phyloP scores from a whole-genome alignment of 768 basidiomycete genomes.

The Ramaria rubella region DNA sequence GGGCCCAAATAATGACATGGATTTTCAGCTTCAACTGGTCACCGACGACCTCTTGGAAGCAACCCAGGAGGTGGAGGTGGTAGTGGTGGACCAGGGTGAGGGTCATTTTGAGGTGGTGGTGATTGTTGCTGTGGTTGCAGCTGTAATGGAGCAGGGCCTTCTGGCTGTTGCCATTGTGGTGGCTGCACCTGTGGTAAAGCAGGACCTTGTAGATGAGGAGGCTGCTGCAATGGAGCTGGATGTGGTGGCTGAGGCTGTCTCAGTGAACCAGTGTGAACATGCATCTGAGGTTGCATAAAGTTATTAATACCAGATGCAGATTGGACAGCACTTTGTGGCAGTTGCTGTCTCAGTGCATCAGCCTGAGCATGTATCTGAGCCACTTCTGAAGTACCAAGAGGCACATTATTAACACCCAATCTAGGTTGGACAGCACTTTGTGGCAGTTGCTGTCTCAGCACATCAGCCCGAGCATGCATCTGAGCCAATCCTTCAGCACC shows the following conservation, averaged over 20 bases:
- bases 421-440: too few species aligned
- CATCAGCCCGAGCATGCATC: too few species aligned
- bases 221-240: not conserved
- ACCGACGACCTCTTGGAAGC: not conserved
- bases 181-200: too few species aligned
- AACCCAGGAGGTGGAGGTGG: not conserved
- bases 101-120: not conserved
- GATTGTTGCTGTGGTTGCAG: not conserved
- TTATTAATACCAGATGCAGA: not conserved
- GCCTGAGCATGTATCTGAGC: too few species aligned
- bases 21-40: not conserved
- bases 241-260: not conserved
- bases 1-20: too few species aligned
- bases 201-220: not conserved
- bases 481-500: not conserved
- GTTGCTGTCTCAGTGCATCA: too few species aligned
- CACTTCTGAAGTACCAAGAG: too few species aligned
- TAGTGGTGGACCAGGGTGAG: too few species aligned
- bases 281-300: not conserved
- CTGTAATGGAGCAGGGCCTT: not conserved
- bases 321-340: too few species aligned
- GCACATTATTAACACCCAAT: too few species aligned
- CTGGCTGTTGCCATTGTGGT: too few species aligned
- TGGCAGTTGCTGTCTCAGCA: too few species aligned
- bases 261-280: not conserved